A percentile compares a stretch with the other conserved stretches of the same genome.
Evolutionary conservation across 2,329 filamentous ascomycete genomes (phyloP).

Genomic region (Mycosphaerella arachidis): DNA sequence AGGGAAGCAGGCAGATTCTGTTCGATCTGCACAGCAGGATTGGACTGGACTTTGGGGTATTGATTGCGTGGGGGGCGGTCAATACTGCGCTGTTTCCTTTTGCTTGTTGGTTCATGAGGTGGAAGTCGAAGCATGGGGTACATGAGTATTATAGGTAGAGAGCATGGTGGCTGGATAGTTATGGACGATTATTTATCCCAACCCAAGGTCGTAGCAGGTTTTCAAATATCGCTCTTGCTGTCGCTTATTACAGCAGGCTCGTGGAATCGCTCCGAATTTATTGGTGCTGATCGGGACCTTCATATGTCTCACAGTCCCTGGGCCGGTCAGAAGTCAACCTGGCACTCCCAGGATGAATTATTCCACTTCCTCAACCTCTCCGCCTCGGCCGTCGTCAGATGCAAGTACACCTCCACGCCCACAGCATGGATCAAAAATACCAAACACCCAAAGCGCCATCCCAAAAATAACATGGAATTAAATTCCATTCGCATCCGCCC

Average conservation of each 20-base stretch:
- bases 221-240: conserved; percentile 3
- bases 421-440: conserved; percentile 49
- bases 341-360: conserved; percentile 46
- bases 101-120: conserved; percentile 41
- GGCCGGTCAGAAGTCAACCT: conserved; percentile 43
- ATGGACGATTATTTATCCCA: neutral
- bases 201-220: conserved; percentile 5
- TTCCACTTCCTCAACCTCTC: conserved; percentile 52
- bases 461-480: conserved; percentile 48
- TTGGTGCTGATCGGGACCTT: no score
- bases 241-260: neutral
- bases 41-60: conserved; percentile 56
- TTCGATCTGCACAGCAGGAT: conserved; percentile 57
- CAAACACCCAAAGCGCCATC: conserved; percentile 51
- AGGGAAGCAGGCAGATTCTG: conserved; percentile 56
- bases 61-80: conserved; percentile 55
- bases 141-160: conserved; percentile 31
- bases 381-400: conserved; percentile 51
- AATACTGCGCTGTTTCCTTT: conserved; percentile 53
- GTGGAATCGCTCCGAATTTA: no score
- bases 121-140: conserved; percentile 34
- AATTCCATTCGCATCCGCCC: conserved; percentile 16
- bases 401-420: conserved; percentile 42
- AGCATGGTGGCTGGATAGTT: neutral
- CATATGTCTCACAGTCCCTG: conserved; percentile 19